Conservation (phyloP, 2,329 filamentous ascomycete species). For the Cladosporium sp. region DNA sequence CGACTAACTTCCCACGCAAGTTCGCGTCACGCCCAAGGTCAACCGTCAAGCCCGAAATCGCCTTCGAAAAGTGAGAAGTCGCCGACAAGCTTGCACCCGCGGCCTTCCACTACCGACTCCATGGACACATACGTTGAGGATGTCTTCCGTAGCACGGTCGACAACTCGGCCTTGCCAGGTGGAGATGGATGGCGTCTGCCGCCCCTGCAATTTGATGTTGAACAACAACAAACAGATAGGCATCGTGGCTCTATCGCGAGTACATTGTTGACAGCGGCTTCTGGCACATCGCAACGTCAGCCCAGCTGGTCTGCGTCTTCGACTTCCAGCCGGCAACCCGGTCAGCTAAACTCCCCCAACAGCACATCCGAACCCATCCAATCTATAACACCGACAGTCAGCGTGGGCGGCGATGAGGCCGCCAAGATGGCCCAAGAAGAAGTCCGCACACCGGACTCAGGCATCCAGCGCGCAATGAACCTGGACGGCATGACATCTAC, state of each 20-base stretch:
- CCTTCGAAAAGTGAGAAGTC: slow-evolving; percentile 14
- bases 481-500: slow-evolving; percentile 17
- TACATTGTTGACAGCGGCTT: slow-evolving; percentile 21
- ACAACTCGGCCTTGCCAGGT: slow-evolving; percentile 23
- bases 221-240: slow-evolving; percentile 21
- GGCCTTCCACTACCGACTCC: slow-evolving; percentile 20
- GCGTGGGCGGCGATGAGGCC: not conserved
- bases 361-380: slow-evolving; percentile 11
- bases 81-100: slow-evolving; percentile 2
- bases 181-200: slow-evolving; percentile 29
- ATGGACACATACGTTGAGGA: slow-evolving; percentile 36
- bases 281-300: slow-evolving; percentile 7
- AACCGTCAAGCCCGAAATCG: slow-evolving; percentile 25
- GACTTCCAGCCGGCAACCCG: slow-evolving; percentile 23
- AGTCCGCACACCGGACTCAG: slow-evolving; percentile 3
- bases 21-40: slow-evolving; percentile 14
- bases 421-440: slow-evolving; percentile 1
- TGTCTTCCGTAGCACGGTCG: slow-evolving; percentile 43
- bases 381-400: slow-evolving; percentile 1
- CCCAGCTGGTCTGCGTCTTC: slow-evolving; percentile 27
- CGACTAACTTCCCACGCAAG: slow-evolving; percentile 20
- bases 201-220: slow-evolving; percentile 29
- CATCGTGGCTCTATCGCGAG: slow-evolving; percentile 33
- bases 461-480: not conserved
- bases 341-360: not conserved